Evolutionary conservation across 2,329 filamentous ascomycete genomes (phyloP), one percentile per base, ranked within the genome.

Genomic region (Xylaria sp.): DNA sequence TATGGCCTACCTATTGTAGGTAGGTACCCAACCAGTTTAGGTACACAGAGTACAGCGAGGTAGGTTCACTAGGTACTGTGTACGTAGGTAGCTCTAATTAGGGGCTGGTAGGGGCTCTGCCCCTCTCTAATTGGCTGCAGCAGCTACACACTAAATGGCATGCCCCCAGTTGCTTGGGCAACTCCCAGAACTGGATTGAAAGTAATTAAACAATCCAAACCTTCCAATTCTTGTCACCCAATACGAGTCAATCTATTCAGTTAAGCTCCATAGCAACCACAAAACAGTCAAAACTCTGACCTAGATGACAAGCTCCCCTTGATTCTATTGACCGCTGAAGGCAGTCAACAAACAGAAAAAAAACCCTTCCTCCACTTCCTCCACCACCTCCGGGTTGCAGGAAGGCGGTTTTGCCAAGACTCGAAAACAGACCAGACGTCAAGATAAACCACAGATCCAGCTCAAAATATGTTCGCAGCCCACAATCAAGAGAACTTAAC

Each of bases 401-500:
- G 45, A 63, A 51, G 38, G 38, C 20, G 38, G 53, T 27, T 27
- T 42, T 62, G 39, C 59, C 56, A 54, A 67, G 55, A 47, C 56
- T 47, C 27, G 31, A 36, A 10, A 33, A 29, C 36, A 33, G 39
- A 56, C 17, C 31, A 25, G 20, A 54, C 22, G 22, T 54, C 20
- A 7, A 55, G 55, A 62, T 36, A 56, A 36, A 51, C 65, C 58
- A 61, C 31, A 66, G 22, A 33, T 70, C 63, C 65, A 68, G 73
- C 72, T 74, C 83, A 54, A 60, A 65, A 44, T 10, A 97, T 94
- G 93, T 84, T 93, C 77, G 92, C 92, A 67, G 85, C 90, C 76
- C 87, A 89, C 74, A 92, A 97, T 79, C 93, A 97, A 81, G 94
- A 97, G 80, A 97, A 97, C 80, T 81, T 93, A 78, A 87, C 93